Evolutionary conservation across 768 basidiomycete species (phyloP).

Genomic region (Kwoniella shandongensis): DNA sequence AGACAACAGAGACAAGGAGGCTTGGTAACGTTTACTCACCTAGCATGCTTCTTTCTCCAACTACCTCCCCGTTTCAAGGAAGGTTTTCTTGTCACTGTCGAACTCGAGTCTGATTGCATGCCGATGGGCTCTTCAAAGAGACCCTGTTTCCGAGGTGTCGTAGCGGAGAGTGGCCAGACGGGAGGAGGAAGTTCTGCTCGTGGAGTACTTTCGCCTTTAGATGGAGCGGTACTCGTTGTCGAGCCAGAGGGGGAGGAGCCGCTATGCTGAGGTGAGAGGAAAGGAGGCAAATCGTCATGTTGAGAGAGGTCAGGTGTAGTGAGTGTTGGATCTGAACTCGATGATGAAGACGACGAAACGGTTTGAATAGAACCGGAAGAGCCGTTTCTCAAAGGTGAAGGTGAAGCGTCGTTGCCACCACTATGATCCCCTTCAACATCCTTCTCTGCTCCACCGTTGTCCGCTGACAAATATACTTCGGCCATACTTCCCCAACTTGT

Average conservation of each 20-base stretch:
- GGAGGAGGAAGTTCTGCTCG: conserved; percentile 37
- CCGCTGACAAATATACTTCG: conserved; percentile 14
- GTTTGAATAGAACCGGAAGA: conserved; percentile 6
- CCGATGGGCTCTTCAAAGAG: conserved; percentile 1
- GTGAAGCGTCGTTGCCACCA: too few species aligned
- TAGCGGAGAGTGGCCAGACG: conserved; percentile 29
- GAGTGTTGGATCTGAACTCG: conserved; percentile 8
- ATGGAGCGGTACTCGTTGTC: conserved; percentile 23
- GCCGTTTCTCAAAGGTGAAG: not conserved
- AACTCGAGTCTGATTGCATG: not conserved
- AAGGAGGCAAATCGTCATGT: conserved; percentile 1
- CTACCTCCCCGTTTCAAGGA: conserved; percentile 30
- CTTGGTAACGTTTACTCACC: conserved; percentile 36
- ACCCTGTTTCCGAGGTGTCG: conserved; percentile 6
- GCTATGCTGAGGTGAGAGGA: not conserved
- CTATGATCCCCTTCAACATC: not conserved
- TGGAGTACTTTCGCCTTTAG: conserved; percentile 35
- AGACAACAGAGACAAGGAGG: too few species aligned
- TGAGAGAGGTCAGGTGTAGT: conserved; percentile 11
- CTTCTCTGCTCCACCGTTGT: conserved; percentile 1
- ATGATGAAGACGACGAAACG: conserved; percentile 11
- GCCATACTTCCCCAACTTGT: conserved; percentile 25
- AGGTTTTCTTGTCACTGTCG: conserved; percentile 4
- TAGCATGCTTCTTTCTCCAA: conserved; percentile 37
- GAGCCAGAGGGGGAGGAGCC: conserved; percentile 25